Conservation (phyloP, 495 filamentous ascomycete genomes). For the Xylaria castorea region DNA sequence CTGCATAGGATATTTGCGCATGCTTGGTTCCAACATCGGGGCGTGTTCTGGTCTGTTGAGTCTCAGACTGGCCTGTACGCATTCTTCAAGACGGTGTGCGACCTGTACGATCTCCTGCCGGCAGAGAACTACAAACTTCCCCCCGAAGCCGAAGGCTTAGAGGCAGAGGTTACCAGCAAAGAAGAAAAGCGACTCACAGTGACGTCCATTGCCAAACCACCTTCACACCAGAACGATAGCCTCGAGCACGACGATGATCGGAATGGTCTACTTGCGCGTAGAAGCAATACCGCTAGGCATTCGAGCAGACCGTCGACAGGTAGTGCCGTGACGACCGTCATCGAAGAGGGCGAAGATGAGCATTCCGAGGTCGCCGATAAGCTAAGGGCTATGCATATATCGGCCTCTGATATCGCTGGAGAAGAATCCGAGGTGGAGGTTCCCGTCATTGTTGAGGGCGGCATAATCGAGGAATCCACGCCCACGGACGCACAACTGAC, state of each 20-base stretch:
- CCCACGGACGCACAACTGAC: slow-evolving; percentile 10
- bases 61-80: slow-evolving; percentile 84
- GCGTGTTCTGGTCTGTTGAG: slow-evolving; percentile 97
- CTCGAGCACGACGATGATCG: slow-evolving; percentile 52
- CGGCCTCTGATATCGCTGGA: slow-evolving; percentile 44
- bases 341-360: slow-evolving; percentile 74
- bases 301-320: slow-evolving; percentile 74
- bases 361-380: slow-evolving; percentile 47
- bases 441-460: slow-evolving; percentile 53
- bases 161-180: slow-evolving; percentile 40
- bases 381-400: slow-evolving; percentile 49
- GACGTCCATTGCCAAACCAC: slow-evolving; percentile 56
- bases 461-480: slow-evolving; percentile 32
- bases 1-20: slow-evolving; percentile 97
- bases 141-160: slow-evolving; percentile 84
- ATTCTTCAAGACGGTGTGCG: slow-evolving; percentile 96
- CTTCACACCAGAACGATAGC: slow-evolving; percentile 44
- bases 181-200: slow-evolving; percentile 44
- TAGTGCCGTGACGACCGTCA: slow-evolving; percentile 73
- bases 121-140: slow-evolving; percentile 96
- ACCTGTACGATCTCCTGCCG: slow-evolving; percentile 84
- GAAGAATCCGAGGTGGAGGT: slow-evolving; percentile 52
- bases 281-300: slow-evolving; percentile 77
- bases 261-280: slow-evolving; percentile 42
- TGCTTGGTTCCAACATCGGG: slow-evolving; percentile 96